Conservation (phyloP, 108 stramenopile species). For the Hondaea fermentalgiana region DNA sequence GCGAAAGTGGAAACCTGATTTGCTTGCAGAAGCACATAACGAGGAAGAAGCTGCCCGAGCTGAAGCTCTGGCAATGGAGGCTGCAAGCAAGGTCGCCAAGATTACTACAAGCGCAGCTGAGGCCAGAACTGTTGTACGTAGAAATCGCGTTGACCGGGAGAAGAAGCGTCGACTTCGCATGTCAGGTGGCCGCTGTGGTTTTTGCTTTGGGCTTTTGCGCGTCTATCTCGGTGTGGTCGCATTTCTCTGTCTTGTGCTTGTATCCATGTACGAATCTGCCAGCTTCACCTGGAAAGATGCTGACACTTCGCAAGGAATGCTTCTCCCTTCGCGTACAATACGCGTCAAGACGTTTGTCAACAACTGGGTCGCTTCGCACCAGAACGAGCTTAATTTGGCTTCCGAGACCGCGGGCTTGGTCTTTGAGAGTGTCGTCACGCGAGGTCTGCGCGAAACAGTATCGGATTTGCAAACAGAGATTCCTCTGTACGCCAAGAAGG, state of each 20-base stretch:
- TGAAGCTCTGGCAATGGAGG: no score
- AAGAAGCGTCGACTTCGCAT: not conserved
- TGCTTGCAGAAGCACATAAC: no score
- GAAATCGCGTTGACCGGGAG: not conserved
- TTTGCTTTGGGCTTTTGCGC: not conserved
- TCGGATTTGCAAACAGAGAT: not conserved
- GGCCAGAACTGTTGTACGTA: no score
- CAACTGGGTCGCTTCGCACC: not conserved
- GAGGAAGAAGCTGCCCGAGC: no score
- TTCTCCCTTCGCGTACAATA: not conserved
- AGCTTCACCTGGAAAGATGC: not conserved
- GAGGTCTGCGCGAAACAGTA: not conserved
- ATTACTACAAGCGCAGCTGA: no score
- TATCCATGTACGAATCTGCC: not conserved
- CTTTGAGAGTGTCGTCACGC: not conserved
- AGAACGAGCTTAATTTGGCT: not conserved
- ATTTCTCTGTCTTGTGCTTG: not conserved
- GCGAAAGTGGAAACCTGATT: no score
- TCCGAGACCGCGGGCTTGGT: not conserved
- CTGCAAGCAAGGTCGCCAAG: no score
- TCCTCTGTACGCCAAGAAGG: not conserved
- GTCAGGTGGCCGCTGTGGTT: not conserved
- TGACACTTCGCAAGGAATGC: not conserved
- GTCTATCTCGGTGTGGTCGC: not conserved
- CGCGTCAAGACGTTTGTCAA: not conserved